Evolutionary conservation across 306 rosid species (phyloP).

Genomic region (Pyrus communis): DNA sequence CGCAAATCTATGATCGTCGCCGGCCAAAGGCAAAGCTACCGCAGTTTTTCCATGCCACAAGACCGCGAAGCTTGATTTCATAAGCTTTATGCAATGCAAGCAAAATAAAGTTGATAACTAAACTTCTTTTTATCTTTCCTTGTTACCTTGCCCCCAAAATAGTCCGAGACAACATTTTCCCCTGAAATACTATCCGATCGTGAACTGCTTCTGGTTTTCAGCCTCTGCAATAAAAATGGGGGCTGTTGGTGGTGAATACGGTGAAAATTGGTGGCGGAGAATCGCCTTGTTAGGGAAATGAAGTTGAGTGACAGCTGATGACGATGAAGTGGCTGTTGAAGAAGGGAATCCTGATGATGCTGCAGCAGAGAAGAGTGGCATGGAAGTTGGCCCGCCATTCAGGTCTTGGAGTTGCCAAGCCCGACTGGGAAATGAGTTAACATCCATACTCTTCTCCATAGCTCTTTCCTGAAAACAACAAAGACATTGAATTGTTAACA

Average conservation of each 20-base stretch:
- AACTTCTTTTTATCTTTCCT: neutral
- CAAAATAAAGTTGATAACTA: slow-evolving; percentile 15
- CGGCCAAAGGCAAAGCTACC: neutral
- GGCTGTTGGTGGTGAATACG: slow-evolving; percentile 29
- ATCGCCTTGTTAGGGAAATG: slow-evolving; percentile 37
- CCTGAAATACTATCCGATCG: slow-evolving; percentile 1
- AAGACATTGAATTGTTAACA: neutral
- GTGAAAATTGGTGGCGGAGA: slow-evolving; percentile 39
- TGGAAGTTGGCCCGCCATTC: slow-evolving; percentile 36
- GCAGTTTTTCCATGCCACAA: neutral
- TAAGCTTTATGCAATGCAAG: slow-evolving; percentile 18
- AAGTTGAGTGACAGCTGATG: slow-evolving; percentile 55
- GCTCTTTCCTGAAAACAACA: slow-evolving; percentile 65
- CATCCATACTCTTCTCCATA: slow-evolving; percentile 57
- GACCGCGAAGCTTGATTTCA: neutral
- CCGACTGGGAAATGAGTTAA: slow-evolving; percentile 44
- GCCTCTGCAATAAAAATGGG: slow-evolving; percentile 50
- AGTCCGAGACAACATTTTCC: neutral
- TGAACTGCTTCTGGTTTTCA: slow-evolving; percentile 25
- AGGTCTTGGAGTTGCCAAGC: slow-evolving; percentile 54
- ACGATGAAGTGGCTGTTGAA: slow-evolving; percentile 26
- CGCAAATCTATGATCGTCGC: neutral
- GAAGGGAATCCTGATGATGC: slow-evolving; percentile 99
- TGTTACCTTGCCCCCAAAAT: neutral
- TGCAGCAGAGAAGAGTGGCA: slow-evolving; percentile 75